phyloP scores from a whole-genome alignment of 768 basidiomycete genomes.

The Lactarius deliciosus region DNA sequence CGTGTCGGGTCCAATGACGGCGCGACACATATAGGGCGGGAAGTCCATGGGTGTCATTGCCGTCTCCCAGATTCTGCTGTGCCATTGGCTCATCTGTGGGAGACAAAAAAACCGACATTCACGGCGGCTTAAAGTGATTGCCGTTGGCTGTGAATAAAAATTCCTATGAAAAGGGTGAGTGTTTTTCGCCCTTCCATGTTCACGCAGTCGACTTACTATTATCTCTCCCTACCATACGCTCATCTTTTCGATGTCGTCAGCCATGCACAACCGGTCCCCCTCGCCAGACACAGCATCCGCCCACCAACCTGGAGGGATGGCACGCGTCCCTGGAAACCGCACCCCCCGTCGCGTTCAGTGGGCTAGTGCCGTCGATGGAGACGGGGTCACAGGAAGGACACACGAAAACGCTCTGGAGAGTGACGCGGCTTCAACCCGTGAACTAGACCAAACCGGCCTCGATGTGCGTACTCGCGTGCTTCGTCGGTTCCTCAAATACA shows the following conservation, averaged over 20 bases:
- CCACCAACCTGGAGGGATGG: constrained; percentile 5
- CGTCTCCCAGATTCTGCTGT: neutral
- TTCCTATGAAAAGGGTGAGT: neutral
- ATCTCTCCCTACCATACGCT: neutral
- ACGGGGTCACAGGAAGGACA: neutral
- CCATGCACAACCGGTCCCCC: constrained; percentile 1
- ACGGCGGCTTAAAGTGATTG: neutral
- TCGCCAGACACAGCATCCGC: neutral
- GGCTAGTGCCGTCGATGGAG: constrained; percentile 21
- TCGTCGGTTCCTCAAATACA: neutral
- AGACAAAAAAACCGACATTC: neutral
- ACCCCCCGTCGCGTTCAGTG: constrained; percentile 30
- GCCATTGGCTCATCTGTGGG: neutral
- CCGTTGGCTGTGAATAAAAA: neutral
- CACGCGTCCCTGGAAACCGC: constrained; percentile 18
- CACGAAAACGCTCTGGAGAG: constrained; percentile 8
- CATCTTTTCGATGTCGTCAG: neutral
- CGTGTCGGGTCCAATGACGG: neutral
- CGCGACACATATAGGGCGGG: neutral
- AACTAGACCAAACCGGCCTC: constrained; percentile 53
- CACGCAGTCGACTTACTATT: neutral
- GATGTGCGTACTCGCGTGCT: constrained; percentile 43
- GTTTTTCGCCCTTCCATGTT: neutral
- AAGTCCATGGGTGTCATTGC: neutral
- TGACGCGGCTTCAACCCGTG: constrained; percentile 34